A percentile compares a stretch with the other conserved stretches of the same genome.
Evolutionary conservation across 495 filamentous ascomycete species (phyloP).

Genomic region (Aspergillus sclerotioniger): DNA sequence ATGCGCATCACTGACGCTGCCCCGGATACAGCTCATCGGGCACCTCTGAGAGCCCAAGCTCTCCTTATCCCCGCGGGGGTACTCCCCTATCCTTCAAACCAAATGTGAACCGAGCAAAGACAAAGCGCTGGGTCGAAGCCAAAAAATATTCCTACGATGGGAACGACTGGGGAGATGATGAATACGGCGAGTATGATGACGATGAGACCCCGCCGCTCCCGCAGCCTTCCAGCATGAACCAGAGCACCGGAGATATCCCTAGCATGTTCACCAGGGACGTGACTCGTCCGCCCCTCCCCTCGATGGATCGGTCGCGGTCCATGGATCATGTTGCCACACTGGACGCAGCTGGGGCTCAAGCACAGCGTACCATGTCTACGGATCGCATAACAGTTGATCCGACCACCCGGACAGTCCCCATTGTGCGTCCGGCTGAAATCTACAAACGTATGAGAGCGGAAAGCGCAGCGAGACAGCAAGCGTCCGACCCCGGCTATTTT

Average conservation of each 20-base stretch:
- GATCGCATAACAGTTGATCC: conserved; percentile 23
- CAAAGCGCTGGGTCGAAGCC: conserved; percentile 92
- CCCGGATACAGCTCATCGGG: conserved; percentile 18
- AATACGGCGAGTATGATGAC: conserved; percentile 73
- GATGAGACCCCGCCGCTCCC: conserved; percentile 45
- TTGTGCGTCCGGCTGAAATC: conserved; percentile 76
- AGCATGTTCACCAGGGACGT: conserved; percentile 7
- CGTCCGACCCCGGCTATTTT: conserved; percentile 44
- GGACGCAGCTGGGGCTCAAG: conserved; percentile 11
- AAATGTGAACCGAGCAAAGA: conserved; percentile 88
- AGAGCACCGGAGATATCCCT: conserved; percentile 32
- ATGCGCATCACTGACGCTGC: background rate
- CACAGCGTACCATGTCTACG: conserved; percentile 52
- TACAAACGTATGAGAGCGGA: conserved; percentile 73
- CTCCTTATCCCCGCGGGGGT: conserved; percentile 27
- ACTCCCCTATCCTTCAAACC: conserved; percentile 62
- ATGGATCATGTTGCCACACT: conserved; percentile 25
- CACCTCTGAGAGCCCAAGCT: conserved; percentile 31
- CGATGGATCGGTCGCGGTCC: conserved; percentile 42
- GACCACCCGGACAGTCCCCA: conserved; percentile 37
- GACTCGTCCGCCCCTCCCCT: conserved; percentile 24
- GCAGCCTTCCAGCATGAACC: conserved; percentile 31
- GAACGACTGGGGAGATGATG: conserved; percentile 88
- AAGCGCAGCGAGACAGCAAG: conserved; percentile 52
- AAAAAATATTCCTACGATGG: conserved; percentile 87